Evolutionary conservation across 1,284 basidiomycete genomes (phyloP).

Genomic region (Cerrena zonata): DNA sequence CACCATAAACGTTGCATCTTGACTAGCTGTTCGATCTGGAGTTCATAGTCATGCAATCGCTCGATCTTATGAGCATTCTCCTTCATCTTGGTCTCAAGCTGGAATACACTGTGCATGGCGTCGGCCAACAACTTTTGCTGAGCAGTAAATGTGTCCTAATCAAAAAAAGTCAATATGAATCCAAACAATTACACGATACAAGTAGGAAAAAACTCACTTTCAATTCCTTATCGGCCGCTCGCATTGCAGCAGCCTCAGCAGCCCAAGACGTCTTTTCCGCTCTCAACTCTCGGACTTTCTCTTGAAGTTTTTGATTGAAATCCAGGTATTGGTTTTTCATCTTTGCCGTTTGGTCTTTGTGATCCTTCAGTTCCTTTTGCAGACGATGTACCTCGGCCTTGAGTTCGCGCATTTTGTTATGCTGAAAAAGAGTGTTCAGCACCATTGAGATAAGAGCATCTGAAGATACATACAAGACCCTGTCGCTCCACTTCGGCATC

Average conservation of each 20-base stretch:
- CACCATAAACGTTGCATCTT: slow-evolving; percentile 69
- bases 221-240: slow-evolving; percentile 59
- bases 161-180: neutral
- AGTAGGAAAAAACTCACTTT: slow-evolving; percentile 36
- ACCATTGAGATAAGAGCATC: neutral
- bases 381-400: slow-evolving; percentile 56
- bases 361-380: slow-evolving; percentile 56
- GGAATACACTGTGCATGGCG: slow-evolving; percentile 53
- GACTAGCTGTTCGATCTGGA: slow-evolving; percentile 65
- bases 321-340: slow-evolving; percentile 66
- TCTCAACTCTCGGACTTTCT: slow-evolving; percentile 58
- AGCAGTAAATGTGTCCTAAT: slow-evolving; percentile 59
- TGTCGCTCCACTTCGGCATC: slow-evolving; percentile 75
- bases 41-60: slow-evolving; percentile 65
- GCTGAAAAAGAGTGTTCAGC: slow-evolving; percentile 35
- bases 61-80: slow-evolving; percentile 71
- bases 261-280: slow-evolving; percentile 67
- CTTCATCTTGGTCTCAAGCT: slow-evolving; percentile 60
- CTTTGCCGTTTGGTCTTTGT: slow-evolving; percentile 57
- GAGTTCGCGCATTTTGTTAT: slow-evolving; percentile 72
- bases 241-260: slow-evolving; percentile 53
- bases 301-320: slow-evolving; percentile 66
- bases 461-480: slow-evolving; percentile 52
- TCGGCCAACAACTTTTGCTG: slow-evolving; percentile 62
- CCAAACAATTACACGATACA: neutral